A percentile compares a stretch with the other conserved stretches of the same genome.
These are phyloP conservation scores for Emergomyces orientalis DNA, from an alignment of 2,329 filamentous ascomycete genomes.

Conservation along the genomic window DNA sequence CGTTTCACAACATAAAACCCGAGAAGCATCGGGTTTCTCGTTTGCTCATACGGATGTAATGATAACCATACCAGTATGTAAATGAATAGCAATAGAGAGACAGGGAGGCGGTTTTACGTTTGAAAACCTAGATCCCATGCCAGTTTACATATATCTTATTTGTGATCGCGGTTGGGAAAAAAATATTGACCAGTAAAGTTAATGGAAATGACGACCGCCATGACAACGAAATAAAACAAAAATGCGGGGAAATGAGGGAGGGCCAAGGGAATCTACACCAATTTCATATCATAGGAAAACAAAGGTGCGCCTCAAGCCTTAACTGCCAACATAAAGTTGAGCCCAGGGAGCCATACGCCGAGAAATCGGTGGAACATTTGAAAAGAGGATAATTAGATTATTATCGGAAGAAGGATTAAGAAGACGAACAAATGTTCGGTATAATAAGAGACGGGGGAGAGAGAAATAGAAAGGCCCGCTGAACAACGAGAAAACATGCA, in stretches of 20 bases:
- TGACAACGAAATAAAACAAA: neutral
- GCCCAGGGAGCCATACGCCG: neutral
- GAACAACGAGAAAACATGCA: neutral
- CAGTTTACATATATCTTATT: too few species aligned
- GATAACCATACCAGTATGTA: too few species aligned
- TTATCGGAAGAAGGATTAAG: neutral
- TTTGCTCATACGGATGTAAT: too few species aligned
- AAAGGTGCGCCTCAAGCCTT: neutral
- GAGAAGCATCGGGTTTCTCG: too few species aligned
- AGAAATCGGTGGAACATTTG: neutral
- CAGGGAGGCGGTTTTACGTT: too few species aligned
- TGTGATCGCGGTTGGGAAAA: neutral
- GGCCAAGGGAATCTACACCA: neutral
- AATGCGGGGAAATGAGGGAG: neutral
- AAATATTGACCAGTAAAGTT: neutral
- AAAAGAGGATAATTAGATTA: neutral
- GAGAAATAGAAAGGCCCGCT: neutral
- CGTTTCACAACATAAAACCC: too few species aligned
- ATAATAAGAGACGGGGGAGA: neutral
- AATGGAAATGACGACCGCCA: neutral
- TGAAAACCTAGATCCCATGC: too few species aligned
- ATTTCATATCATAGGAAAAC: neutral
- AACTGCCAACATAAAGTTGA: neutral
- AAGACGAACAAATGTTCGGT: neutral
- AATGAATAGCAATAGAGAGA: too few species aligned